phyloP scores from a whole-genome alignment of 306 rosid species.

The Geum urbanum region DNA sequence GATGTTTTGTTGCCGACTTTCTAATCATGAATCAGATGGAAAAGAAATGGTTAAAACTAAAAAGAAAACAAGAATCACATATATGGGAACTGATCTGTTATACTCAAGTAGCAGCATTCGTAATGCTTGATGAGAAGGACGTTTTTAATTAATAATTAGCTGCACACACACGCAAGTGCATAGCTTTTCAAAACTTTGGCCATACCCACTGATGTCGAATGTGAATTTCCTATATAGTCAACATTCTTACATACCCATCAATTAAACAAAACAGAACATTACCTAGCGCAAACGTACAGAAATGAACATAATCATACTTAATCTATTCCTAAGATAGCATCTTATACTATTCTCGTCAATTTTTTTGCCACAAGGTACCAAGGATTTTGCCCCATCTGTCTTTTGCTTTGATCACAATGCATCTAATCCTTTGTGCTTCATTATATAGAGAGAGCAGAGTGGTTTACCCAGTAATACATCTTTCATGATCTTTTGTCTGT shows the following conservation, averaged over 20 bases:
- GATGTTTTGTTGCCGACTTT: not conserved
- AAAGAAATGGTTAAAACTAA: not conserved
- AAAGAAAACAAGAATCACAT: not conserved
- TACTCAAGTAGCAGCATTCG: constrained; percentile 6
- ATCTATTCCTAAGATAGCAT: constrained; percentile 17
- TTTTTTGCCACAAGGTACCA: constrained; percentile 16
- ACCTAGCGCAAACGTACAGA: not conserved
- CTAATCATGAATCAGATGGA: not conserved
- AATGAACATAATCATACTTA: constrained; percentile 8
- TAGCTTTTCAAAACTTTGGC: constrained; percentile 23
- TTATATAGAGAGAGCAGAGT: not conserved
- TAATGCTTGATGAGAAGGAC: constrained; percentile 9
- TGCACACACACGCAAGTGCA: constrained; percentile 13
- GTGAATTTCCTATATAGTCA: not conserved
- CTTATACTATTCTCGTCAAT: constrained; percentile 21
- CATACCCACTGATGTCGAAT: too few species aligned
- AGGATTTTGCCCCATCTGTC: constrained; percentile 15
- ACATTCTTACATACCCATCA: too few species aligned
- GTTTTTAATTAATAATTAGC: not conserved
- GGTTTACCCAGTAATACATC: too few species aligned
- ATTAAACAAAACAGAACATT: too few species aligned
- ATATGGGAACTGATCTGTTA: not conserved
- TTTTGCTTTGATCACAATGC: constrained; percentile 30
- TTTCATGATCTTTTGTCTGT: not conserved
- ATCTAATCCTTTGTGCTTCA: constrained; percentile 14